Conservation (phyloP, 179 eudicot species). For the Silene coronaria region DNA sequence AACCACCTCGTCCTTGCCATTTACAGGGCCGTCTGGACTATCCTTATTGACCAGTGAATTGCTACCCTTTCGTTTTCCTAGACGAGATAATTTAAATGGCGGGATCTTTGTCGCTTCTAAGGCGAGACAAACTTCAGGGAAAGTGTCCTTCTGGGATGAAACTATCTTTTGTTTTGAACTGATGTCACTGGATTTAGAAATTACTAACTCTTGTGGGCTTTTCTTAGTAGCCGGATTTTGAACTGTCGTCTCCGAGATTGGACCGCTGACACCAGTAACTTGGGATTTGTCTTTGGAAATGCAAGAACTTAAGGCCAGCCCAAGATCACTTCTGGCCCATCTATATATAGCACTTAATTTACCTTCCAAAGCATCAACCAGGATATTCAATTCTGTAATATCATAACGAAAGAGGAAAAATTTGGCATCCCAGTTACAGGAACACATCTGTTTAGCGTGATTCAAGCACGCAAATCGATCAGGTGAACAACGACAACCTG, state of each 20-base stretch:
- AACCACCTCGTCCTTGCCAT: slow-evolving; percentile 41
- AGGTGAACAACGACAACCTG: slow-evolving; percentile 86
- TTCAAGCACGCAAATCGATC: slow-evolving; percentile 80
- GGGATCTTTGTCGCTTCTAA: slow-evolving; percentile 33
- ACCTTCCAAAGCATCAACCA: slow-evolving; percentile 95
- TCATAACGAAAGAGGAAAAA: slow-evolving; percentile 84
- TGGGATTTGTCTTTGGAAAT: slow-evolving; percentile 47
- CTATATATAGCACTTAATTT: slow-evolving; percentile 83
- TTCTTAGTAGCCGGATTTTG: slow-evolving; percentile 27
- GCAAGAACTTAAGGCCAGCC: slow-evolving; percentile 68
- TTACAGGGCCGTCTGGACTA: slow-evolving; percentile 18
- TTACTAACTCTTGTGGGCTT: slow-evolving; percentile 22
- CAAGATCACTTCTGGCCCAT: slow-evolving; percentile 88
- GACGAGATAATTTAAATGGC: slow-evolving; percentile 26
- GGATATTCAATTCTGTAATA: slow-evolving; percentile 57
- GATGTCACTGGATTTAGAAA: slow-evolving; percentile 32
- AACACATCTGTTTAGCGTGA: slow-evolving; percentile 81
- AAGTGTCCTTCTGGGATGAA: slow-evolving; percentile 29
- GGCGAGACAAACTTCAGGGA: slow-evolving; percentile 33
- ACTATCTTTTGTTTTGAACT: slow-evolving; percentile 23
- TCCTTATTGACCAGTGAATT: slow-evolving; percentile 30
- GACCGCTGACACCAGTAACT: slow-evolving; percentile 25
- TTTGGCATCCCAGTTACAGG: slow-evolving; percentile 72
- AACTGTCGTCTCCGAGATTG: slow-evolving; percentile 30
- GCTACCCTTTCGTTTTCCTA: slow-evolving; percentile 24